Conservation (phyloP, 176 grass and related monocot genomes). For the Raddia guianensis region DNA sequence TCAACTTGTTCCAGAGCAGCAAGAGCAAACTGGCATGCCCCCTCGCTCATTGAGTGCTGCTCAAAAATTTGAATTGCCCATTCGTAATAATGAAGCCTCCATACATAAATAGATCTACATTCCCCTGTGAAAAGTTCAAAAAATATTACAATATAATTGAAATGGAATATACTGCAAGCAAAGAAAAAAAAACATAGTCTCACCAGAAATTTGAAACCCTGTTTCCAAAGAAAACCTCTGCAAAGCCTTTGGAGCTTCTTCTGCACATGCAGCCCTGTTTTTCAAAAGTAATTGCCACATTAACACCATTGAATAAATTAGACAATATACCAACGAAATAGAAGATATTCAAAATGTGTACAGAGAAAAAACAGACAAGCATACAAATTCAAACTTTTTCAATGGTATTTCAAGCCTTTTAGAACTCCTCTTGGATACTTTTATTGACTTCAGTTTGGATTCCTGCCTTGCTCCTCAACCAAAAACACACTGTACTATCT, state of each 20-base stretch:
- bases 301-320: slow-evolving; percentile 27
- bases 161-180: slow-evolving; percentile 28
- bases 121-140: slow-evolving; percentile 54
- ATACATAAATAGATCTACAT: slow-evolving; percentile 56
- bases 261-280: slow-evolving; percentile 76
- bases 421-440: background rate
- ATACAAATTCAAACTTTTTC: slow-evolving; percentile 16
- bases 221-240: slow-evolving; percentile 72
- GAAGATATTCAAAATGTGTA: slow-evolving; percentile 37
- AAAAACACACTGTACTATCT: background rate
- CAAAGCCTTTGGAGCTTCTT: slow-evolving; percentile 68
- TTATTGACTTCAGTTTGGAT: slow-evolving; percentile 11
- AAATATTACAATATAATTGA: slow-evolving; percentile 20
- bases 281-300: slow-evolving; percentile 29
- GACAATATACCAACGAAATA: background rate
- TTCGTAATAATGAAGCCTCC: slow-evolving; percentile 93
- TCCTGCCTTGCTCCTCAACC: background rate
- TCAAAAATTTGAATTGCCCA: slow-evolving; percentile 92
- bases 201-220: slow-evolving; percentile 80
- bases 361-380: background rate
- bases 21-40: slow-evolving; percentile 86
- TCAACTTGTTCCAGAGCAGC: slow-evolving; percentile 95
- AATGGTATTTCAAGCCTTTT: slow-evolving; percentile 3
- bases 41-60: slow-evolving; percentile 75
- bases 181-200: slow-evolving; percentile 34